phyloP scores from a whole-genome alignment of 1,284 basidiomycete genomes.

The Trametes pubescens region DNA sequence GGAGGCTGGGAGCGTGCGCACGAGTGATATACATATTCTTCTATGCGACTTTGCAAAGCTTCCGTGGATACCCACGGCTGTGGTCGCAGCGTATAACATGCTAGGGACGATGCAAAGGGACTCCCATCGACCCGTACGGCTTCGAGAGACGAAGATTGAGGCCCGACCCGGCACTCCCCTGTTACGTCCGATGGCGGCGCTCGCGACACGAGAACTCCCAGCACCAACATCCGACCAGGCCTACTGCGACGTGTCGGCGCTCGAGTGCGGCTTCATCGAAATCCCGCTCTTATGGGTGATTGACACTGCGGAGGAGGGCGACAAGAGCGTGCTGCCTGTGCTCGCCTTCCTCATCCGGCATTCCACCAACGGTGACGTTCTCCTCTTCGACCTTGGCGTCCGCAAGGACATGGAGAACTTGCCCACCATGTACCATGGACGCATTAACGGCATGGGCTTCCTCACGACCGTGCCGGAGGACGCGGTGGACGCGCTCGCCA shows the following conservation, averaged over 20 bases:
- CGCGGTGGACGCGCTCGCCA: conserved; percentile 54
- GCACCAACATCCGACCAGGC: conserved; percentile 14
- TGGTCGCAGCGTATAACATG: background rate
- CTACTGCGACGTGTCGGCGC: conserved; percentile 50
- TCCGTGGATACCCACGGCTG: no score
- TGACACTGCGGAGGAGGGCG: conserved; percentile 42
- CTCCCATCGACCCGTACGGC: background rate
- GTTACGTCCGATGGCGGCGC: background rate
- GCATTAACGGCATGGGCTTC: conserved; percentile 15
- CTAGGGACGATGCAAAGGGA: background rate
- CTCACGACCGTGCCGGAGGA: conserved; percentile 48
- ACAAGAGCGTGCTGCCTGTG: conserved; percentile 43
- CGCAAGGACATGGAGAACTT: conserved; percentile 53
- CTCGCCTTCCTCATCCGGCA: conserved; percentile 59
- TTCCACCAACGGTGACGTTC: conserved; percentile 43
- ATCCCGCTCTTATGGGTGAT: conserved; percentile 48
- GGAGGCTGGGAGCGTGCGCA: no score
- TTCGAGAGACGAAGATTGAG: background rate
- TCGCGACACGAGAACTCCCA: background rate
- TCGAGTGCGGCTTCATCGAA: conserved; percentile 54
- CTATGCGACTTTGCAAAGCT: no score
- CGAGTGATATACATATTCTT: no score
- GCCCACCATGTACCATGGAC: conserved; percentile 37
- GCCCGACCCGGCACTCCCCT: background rate
- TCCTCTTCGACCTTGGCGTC: conserved; percentile 64